These are phyloP conservation scores for Uronychia binucleata DNA, from an alignment of 73 alveolate species.

Conservation along the genomic window DNA sequence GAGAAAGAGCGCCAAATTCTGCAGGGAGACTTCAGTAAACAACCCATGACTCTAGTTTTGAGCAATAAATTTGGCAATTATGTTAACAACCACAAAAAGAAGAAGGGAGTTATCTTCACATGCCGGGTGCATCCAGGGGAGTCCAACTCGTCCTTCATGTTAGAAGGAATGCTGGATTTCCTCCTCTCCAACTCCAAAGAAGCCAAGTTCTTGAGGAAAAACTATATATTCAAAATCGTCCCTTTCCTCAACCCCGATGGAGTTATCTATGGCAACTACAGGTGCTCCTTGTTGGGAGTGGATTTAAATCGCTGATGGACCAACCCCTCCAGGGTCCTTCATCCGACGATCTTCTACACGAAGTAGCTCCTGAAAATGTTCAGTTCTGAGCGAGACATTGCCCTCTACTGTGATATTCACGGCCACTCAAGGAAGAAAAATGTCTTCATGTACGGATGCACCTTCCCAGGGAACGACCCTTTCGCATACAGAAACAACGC, in stretches of 20 bases:
- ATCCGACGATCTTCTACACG: conserved; percentile 84
- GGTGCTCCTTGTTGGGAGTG: conserved; percentile 86
- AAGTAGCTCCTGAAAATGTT: conserved; percentile 49
- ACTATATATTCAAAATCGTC: conserved; percentile 82
- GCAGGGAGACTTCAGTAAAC: conserved; percentile 8
- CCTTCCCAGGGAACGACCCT: neutral
- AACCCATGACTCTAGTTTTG: conserved; percentile 2
- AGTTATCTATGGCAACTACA: conserved; percentile 90
- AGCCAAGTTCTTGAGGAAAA: conserved; percentile 77
- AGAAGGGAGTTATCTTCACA: conserved; percentile 76
- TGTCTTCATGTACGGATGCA: conserved; percentile 69
- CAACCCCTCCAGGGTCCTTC: conserved; percentile 83
- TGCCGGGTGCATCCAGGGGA: conserved; percentile 96
- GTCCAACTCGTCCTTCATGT: conserved; percentile 80
- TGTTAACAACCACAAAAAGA: conserved; percentile 70
- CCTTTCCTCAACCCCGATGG: conserved; percentile 94
- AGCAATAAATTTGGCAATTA: conserved; percentile 38
- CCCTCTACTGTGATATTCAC: conserved; percentile 83
- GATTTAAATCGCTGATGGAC: conserved; percentile 94
- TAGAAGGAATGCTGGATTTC: conserved; percentile 87
- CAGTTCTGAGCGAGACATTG: conserved; percentile 68
- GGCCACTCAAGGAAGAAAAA: conserved; percentile 75
- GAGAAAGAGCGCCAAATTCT: conserved; percentile 6
- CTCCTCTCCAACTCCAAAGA: conserved; percentile 74
- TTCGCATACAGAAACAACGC: neutral